Percentiles rank a stretch among this genome's conserved stretches.
Evolutionary conservation across 371 early-diverging fungal genomes (phyloP).

Genomic region (Actinomucor elegans): DNA sequence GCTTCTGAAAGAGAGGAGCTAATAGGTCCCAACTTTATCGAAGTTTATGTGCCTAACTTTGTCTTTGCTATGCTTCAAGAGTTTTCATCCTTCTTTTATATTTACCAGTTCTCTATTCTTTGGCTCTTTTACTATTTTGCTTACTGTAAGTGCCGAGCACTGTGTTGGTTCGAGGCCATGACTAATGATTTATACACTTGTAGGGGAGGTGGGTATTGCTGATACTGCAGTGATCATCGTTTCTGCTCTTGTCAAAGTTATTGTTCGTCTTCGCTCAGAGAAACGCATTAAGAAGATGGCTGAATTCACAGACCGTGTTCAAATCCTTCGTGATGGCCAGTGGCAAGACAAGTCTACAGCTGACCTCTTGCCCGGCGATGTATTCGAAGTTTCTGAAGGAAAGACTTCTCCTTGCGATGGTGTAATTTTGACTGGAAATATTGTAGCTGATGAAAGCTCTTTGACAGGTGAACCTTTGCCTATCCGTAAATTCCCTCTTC

Average conservation of each 20-base stretch:
- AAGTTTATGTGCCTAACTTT: conserved; percentile 60
- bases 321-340: conserved; percentile 50
- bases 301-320: conserved; percentile 51
- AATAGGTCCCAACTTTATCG: conserved; percentile 72
- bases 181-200: conserved; percentile 13
- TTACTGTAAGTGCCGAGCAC: conserved; percentile 56
- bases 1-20: conserved; percentile 60
- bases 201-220: conserved; percentile 68
- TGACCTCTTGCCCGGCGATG: conserved; percentile 75
- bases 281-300: conserved; percentile 68
- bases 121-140: conserved; percentile 75
- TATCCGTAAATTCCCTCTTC: conserved; percentile 62
- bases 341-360: conserved; percentile 55
- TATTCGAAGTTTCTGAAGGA: conserved; percentile 57
- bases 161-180: too few species aligned
- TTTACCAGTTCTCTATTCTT: conserved; percentile 76
- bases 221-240: conserved; percentile 69
- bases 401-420: conserved; percentile 69
- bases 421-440: conserved; percentile 66
- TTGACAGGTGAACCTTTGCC: conserved; percentile 71
- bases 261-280: conserved; percentile 64
- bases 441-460: conserved; percentile 72
- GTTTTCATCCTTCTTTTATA: conserved; percentile 74
- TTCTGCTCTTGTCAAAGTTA: conserved; percentile 72
- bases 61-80: conserved; percentile 58